Evolutionary conservation across 1,284 basidiomycete species (phyloP).

Genomic region (Fomitiporia mediterranea): DNA sequence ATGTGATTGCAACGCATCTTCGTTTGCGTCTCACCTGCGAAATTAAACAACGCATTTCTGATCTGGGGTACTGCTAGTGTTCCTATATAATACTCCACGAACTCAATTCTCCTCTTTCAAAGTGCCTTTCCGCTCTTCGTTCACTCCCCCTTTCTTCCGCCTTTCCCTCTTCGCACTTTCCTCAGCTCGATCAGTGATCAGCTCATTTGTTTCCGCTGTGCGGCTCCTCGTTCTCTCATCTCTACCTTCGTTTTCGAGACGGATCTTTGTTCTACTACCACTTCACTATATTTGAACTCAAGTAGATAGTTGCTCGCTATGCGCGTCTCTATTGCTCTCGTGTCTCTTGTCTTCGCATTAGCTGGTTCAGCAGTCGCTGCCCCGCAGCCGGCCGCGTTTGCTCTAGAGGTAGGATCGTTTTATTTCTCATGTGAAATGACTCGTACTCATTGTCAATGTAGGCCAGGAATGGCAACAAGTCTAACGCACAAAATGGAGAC

Average conservation of each 20-base stretch:
- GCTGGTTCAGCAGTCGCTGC: slow-evolving; percentile 27
- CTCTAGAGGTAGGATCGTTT: slow-evolving; percentile 25
- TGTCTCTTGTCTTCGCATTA: slow-evolving; percentile 22
- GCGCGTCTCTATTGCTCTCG: slow-evolving; percentile 9
- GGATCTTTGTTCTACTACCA: background rate
- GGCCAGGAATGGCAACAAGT: background rate
- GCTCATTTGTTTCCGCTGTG: background rate
- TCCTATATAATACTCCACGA: slow-evolving; percentile 5
- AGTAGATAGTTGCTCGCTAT: slow-evolving; percentile 23
- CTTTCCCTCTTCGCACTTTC: slow-evolving; percentile 4
- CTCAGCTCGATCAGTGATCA: slow-evolving; percentile 21
- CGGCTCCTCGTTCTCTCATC: slow-evolving; percentile 23
- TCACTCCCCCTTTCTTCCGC: background rate
- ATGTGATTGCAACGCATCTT: background rate
- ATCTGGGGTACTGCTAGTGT: background rate
- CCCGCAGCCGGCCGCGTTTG: slow-evolving; percentile 23
- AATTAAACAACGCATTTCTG: background rate
- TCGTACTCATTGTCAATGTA: background rate
- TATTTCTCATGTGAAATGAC: too few relatives aligned
- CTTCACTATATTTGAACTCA: slow-evolving; percentile 24
- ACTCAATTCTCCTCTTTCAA: too few relatives aligned
- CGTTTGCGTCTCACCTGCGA: background rate
- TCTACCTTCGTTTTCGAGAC: background rate
- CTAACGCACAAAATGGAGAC: too few relatives aligned
- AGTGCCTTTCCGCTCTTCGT: slow-evolving; percentile 9